These are phyloP conservation scores for Papiliotrema fonsecae DNA, from an alignment of 1,284 basidiomycete genomes.

Conservation along the genomic window DNA sequence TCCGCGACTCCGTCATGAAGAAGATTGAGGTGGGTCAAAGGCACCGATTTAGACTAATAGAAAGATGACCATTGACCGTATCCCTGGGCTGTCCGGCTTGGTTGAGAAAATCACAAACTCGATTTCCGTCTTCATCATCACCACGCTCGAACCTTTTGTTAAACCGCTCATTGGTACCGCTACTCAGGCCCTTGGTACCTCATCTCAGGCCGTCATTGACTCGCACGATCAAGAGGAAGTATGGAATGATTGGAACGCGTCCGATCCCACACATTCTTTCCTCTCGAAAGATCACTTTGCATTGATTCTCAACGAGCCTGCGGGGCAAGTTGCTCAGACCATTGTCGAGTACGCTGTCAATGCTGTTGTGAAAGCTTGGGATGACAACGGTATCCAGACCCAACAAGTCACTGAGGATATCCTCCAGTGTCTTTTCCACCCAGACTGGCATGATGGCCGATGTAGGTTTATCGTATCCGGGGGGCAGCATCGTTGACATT, in stretches of 20 bases:
- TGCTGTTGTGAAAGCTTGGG: conserved; percentile 75
- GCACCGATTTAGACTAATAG: conserved; percentile 4
- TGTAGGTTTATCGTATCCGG: conserved; percentile 17
- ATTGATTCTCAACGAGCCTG: conserved; percentile 55
- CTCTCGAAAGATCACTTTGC: conserved; percentile 46
- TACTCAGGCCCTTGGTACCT: conserved; percentile 57
- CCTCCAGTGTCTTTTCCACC: conserved; percentile 77
- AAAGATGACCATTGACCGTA: conserved; percentile 62
- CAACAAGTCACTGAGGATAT: conserved; percentile 62
- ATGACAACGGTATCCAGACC: conserved; percentile 61
- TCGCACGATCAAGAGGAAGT: conserved; percentile 73
- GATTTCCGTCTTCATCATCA: conserved; percentile 76
- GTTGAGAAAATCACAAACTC: conserved; percentile 79
- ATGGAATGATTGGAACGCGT: conserved; percentile 71
- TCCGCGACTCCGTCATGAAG: conserved; percentile 80
- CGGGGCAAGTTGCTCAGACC: conserved; percentile 66
- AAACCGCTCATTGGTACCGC: conserved; percentile 76
- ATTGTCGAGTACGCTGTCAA: conserved; percentile 55
- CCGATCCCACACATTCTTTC: conserved; percentile 70
- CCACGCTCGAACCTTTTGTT: conserved; percentile 63
- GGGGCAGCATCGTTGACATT: conserved; percentile 29
- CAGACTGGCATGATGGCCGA: conserved; percentile 67
- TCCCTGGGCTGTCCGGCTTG: conserved; percentile 58
- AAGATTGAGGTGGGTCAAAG: conserved; percentile 60
- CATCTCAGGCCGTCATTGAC: conserved; percentile 72